A percentile compares a stretch with the other conserved stretches of the same genome.
phyloP scores from a whole-genome alignment of 129 eudicot genomes.

The Cynara cardunculus region DNA sequence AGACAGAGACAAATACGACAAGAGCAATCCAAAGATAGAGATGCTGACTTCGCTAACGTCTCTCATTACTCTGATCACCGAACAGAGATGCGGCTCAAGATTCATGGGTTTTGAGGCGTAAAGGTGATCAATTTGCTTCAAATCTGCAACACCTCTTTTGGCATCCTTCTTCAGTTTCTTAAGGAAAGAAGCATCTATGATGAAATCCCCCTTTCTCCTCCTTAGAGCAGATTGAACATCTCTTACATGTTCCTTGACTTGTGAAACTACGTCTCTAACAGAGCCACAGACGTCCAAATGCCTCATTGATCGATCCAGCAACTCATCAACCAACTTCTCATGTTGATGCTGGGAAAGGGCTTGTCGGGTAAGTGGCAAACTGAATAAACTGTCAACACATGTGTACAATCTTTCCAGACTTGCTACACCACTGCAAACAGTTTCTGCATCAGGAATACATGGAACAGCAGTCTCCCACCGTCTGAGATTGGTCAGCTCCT shows the following conservation, averaged over 20 bases:
- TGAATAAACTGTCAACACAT: slow-evolving; percentile 37
- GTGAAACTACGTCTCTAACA: slow-evolving; percentile 28
- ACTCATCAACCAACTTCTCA: slow-evolving; percentile 26
- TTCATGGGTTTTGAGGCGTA: slow-evolving; percentile 15
- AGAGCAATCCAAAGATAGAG: slow-evolving; percentile 30
- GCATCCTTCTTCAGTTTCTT: slow-evolving; percentile 32
- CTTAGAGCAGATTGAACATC: slow-evolving; percentile 34
- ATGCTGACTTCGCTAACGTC: slow-evolving; percentile 35
- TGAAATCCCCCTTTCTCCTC: slow-evolving; percentile 26
- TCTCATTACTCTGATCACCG: slow-evolving; percentile 25
- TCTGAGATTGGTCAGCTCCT: slow-evolving; percentile 36
- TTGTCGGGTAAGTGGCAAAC: slow-evolving; percentile 31
- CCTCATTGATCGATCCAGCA: slow-evolving; percentile 35
- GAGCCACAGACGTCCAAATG: slow-evolving; percentile 37
- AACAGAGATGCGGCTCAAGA: slow-evolving; percentile 25
- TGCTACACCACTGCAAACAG: slow-evolving; percentile 23
- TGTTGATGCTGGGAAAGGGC: slow-evolving; percentile 31
- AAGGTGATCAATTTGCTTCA: slow-evolving; percentile 28
- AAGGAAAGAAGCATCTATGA: slow-evolving; percentile 20
- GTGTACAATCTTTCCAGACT: slow-evolving; percentile 42
- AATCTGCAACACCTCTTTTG: slow-evolving; percentile 16
- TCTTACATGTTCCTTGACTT: slow-evolving; percentile 27
- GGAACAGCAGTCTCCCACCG: slow-evolving; percentile 25
- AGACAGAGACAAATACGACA: slow-evolving; percentile 27
- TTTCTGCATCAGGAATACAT: slow-evolving; percentile 12